These are phyloP conservation scores for Daldinia decipiens DNA, from an alignment of 495 filamentous ascomycete species.

Conservation along the genomic window DNA sequence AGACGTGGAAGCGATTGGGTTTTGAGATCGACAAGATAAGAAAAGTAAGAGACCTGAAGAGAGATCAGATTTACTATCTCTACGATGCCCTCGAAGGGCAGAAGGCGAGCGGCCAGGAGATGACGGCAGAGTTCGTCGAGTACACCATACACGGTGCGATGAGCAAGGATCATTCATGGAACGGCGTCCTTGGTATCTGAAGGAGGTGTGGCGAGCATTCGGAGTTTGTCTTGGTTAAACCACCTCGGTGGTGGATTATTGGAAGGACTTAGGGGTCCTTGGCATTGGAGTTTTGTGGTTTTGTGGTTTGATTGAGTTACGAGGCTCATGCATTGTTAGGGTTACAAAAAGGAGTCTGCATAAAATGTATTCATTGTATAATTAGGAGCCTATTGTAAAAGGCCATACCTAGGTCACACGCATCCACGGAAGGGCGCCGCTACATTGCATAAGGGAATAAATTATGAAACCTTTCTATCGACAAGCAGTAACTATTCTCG, in stretches of 20 bases:
- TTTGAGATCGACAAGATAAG: slow-evolving; percentile 72
- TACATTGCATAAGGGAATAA: slow-evolving; percentile 37
- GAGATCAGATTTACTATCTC: slow-evolving; percentile 87
- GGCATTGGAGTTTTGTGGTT: slow-evolving; percentile 17
- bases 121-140: slow-evolving; percentile 74
- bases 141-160: slow-evolving; percentile 64
- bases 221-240: slow-evolving; percentile 17
- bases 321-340: slow-evolving; percentile 36
- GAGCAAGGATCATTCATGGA: slow-evolving; percentile 52
- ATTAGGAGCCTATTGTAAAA: slow-evolving; percentile 19
- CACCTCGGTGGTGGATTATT: neutral
- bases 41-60: slow-evolving; percentile 75
- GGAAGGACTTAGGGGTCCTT: neutral
- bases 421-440: slow-evolving; percentile 18
- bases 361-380: slow-evolving; percentile 33
- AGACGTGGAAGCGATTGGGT: slow-evolving; percentile 70
- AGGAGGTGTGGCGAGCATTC: neutral
- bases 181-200: slow-evolving; percentile 51
- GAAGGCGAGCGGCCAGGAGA: slow-evolving; percentile 70
- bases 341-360: slow-evolving; percentile 28
- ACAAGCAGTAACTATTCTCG: neutral
- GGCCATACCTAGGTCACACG: slow-evolving; percentile 19
- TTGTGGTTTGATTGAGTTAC: slow-evolving; percentile 13
- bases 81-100: slow-evolving; percentile 92
- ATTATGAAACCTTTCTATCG: slow-evolving; percentile 5